These are phyloP conservation scores for Trichophyton benhamiae DNA, from an alignment of 2,329 filamentous ascomycete genomes.

Conservation along the genomic window DNA sequence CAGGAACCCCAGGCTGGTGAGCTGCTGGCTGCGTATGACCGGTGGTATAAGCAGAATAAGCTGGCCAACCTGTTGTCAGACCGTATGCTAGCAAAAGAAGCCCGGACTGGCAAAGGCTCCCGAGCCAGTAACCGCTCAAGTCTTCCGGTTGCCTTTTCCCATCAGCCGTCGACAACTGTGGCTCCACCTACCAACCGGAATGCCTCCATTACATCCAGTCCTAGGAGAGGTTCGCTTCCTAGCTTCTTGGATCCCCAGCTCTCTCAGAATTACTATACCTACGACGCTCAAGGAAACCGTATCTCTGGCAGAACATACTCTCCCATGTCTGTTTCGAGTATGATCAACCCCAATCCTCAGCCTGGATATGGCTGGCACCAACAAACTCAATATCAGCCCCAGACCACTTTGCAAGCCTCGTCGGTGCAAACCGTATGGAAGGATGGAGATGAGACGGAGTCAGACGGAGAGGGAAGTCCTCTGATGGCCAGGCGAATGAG, in stretches of 20 bases:
- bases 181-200: neutral
- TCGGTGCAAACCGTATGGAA: constrained; percentile 9
- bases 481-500: constrained; percentile 7
- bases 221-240: constrained; percentile 7
- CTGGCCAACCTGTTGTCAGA: constrained; percentile 65
- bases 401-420: neutral
- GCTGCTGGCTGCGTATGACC: constrained; percentile 55
- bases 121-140: constrained; percentile 1
- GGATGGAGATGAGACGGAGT: constrained; percentile 7
- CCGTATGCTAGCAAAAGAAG: constrained; percentile 63
- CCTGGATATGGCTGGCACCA: neutral
- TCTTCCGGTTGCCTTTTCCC: constrained; percentile 4
- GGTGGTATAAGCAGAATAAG: constrained; percentile 62
- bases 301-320: neutral
- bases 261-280: constrained; percentile 9
- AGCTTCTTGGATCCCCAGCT: constrained; percentile 13
- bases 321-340: neutral
- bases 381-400: neutral
- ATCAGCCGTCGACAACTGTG: neutral
- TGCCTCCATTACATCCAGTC: neutral
- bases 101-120: constrained; percentile 41
- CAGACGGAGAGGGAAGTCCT: constrained; percentile 13
- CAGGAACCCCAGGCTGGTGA: constrained; percentile 53
- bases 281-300: neutral
- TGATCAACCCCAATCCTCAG: neutral